Percentiles rank a stretch among this genome's conserved stretches.
These are phyloP conservation scores for Chrysophaeum taylorii DNA, from an alignment of 352 stramenopile species.

Conservation along the genomic window DNA sequence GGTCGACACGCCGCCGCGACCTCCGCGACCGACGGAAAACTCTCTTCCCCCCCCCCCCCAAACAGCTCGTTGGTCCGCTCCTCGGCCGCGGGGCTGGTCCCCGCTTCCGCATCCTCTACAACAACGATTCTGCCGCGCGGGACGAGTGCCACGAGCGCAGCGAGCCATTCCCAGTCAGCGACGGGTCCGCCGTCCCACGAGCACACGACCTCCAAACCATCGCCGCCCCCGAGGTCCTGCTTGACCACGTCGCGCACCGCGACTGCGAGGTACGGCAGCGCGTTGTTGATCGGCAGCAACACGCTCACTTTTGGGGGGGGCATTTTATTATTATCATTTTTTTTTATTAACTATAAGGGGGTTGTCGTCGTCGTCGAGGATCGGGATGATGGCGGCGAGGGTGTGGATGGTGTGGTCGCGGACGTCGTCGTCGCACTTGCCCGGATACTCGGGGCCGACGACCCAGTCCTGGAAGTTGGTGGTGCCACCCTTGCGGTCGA, in stretches of 20 bases:
- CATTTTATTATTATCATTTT: too few relatives aligned
- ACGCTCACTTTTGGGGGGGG: background rate
- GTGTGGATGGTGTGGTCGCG: constrained; percentile 25
- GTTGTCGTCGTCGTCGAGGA: too few relatives aligned
- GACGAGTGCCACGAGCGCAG: too few relatives aligned
- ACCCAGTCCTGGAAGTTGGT: constrained; percentile 29
- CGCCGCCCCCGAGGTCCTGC: constrained; percentile 2
- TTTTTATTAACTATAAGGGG: too few relatives aligned
- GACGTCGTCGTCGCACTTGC: constrained; percentile 29
- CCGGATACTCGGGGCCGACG: constrained; percentile 23
- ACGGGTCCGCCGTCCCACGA: constrained; percentile 7
- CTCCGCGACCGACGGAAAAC: too few relatives aligned
- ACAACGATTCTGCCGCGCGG: too few relatives aligned
- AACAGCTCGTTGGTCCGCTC: too few relatives aligned
- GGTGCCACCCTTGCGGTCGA: constrained; percentile 19
- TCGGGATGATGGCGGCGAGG: constrained; percentile 22
- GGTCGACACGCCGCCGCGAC: background rate
- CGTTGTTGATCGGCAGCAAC: constrained; percentile 21
- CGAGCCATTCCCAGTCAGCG: constrained; percentile 13
- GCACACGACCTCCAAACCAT: constrained; percentile 14
- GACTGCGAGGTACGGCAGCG: constrained; percentile 15
- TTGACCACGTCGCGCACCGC: constrained; percentile 14
- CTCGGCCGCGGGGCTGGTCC: too few relatives aligned
- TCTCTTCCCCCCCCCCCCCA: too few relatives aligned
- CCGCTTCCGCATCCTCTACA: too few relatives aligned